Percentiles rank a stretch among this genome's conserved stretches.
Conservation (phyloP, 352 stramenopile genomes). For the Pythium coloratum region DNA sequence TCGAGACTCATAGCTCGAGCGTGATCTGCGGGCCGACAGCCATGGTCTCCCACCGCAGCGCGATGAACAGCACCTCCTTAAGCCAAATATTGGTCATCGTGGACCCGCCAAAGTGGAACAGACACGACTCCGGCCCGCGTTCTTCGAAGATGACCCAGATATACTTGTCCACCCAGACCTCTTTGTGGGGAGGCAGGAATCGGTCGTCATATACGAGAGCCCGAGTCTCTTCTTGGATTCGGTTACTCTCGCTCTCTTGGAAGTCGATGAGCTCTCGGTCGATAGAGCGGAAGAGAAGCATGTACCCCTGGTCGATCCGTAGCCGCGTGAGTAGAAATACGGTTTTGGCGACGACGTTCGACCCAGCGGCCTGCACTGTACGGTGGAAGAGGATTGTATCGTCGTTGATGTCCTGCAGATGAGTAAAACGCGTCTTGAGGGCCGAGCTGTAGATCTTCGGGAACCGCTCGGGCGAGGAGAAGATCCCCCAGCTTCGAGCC, state of each 20-base stretch:
- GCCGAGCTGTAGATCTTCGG: slow-evolving; percentile 46
- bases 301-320: slow-evolving; percentile 48
- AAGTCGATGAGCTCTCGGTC: slow-evolving; percentile 54
- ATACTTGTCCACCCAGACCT: slow-evolving; percentile 65
- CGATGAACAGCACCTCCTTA: slow-evolving; percentile 64
- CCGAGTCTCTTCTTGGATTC: slow-evolving; percentile 20
- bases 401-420: slow-evolving; percentile 49
- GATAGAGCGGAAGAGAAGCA: slow-evolving; percentile 61
- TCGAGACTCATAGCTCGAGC: slow-evolving; percentile 19
- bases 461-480: slow-evolving; percentile 46
- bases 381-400: slow-evolving; percentile 65
- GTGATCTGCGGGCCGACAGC: slow-evolving; percentile 46
- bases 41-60: slow-evolving; percentile 60
- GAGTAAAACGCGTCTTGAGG: slow-evolving; percentile 43
- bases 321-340: slow-evolving; percentile 56
- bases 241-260: slow-evolving; percentile 36
- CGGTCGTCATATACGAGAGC: slow-evolving; percentile 5
- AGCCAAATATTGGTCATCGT: slow-evolving; percentile 55
- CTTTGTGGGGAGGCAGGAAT: slow-evolving; percentile 10
- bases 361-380: slow-evolving; percentile 39
- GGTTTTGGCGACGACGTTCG: slow-evolving; percentile 42
- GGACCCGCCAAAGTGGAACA: slow-evolving; percentile 61
- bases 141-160: slow-evolving; percentile 66
- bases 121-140: slow-evolving; percentile 25
- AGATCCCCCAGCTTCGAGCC: slow-evolving; percentile 53